These are phyloP conservation scores for Alternaria postmessia DNA, from an alignment of 2,329 filamentous ascomycete genomes.

Conservation along the genomic window DNA sequence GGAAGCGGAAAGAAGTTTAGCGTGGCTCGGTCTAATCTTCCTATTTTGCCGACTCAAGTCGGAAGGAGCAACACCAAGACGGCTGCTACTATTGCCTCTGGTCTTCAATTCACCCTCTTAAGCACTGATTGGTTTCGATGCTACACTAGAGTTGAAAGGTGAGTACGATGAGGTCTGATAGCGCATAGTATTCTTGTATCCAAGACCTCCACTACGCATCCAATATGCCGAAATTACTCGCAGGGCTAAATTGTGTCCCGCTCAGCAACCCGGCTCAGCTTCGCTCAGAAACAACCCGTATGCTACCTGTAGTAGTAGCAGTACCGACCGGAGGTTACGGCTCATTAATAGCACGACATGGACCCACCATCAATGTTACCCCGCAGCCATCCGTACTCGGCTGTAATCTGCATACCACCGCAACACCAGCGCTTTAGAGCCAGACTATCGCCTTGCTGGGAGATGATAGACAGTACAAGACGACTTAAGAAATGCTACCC, in stretches of 20 bases:
- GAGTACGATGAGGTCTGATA: background rate
- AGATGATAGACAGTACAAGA: constrained; percentile 10
- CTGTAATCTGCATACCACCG: constrained; percentile 5
- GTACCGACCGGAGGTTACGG: constrained; percentile 7
- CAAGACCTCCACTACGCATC: background rate
- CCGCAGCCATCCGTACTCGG: constrained; percentile 20
- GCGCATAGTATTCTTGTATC: background rate
- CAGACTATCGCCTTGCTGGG: constrained; percentile 3
- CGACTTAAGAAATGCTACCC: background rate
- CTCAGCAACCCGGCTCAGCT: background rate
- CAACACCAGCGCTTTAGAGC: constrained; percentile 9
- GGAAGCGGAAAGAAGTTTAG: background rate
- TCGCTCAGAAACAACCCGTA: constrained; percentile 4
- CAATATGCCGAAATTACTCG: constrained; percentile 8
- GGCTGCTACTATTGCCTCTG: background rate
- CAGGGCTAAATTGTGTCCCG: background rate
- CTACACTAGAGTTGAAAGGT: background rate
- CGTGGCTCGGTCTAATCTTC: background rate
- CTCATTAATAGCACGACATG: constrained; percentile 4
- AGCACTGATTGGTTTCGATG: background rate
- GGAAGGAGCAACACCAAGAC: background rate
- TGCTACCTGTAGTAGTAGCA: background rate
- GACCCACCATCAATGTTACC: constrained; percentile 19
- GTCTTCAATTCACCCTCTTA: background rate
- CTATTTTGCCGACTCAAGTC: background rate